Evolutionary conservation across 306 rosid species (phyloP).

Genomic region (Cucurbita moschata): DNA sequence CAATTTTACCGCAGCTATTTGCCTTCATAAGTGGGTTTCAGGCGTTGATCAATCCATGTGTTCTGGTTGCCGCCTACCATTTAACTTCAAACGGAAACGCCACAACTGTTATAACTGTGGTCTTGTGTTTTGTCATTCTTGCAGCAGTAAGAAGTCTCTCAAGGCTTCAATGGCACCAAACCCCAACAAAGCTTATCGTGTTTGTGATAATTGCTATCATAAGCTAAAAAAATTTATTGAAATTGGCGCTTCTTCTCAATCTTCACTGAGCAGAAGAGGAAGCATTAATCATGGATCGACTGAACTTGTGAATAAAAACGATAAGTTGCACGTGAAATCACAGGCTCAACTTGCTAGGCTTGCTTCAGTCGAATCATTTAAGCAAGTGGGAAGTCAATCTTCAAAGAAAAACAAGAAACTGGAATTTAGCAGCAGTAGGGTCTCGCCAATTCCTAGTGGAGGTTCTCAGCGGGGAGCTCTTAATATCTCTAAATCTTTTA

Average conservation of each 20-base stretch:
- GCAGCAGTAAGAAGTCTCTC: slow-evolving; percentile 90
- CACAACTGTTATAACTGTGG: slow-evolving; percentile 97
- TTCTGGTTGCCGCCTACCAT: slow-evolving; percentile 90
- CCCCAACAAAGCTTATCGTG: slow-evolving; percentile 96
- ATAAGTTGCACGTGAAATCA: slow-evolving; percentile 66
- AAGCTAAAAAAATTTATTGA: slow-evolving; percentile 71
- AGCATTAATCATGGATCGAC: slow-evolving; percentile 59
- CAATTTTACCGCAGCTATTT: slow-evolving; percentile 86
- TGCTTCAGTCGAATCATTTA: slow-evolving; percentile 70
- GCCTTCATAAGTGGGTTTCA: slow-evolving; percentile 98
- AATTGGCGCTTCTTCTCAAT: slow-evolving; percentile 60
- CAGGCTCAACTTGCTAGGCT: slow-evolving; percentile 61
- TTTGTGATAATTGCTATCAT: slow-evolving; percentile 82
- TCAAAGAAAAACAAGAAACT: slow-evolving; percentile 91
- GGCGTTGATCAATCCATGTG: slow-evolving; percentile 99
- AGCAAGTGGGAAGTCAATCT: slow-evolving; percentile 71
- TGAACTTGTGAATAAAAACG: slow-evolving; percentile 64
- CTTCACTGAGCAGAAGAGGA: slow-evolving; percentile 88
- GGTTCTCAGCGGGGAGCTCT: slow-evolving; percentile 89
- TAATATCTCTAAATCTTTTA: slow-evolving; percentile 77
- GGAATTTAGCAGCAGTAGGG: slow-evolving; percentile 94
- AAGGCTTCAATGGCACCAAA: slow-evolving; percentile 99
- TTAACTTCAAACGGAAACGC: slow-evolving; percentile 93
- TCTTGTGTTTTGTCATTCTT: slow-evolving; percentile 93
- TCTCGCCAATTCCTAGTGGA: slow-evolving; percentile 87